Conservation (phyloP, 306 rosid species). For the Senna siamea region DNA sequence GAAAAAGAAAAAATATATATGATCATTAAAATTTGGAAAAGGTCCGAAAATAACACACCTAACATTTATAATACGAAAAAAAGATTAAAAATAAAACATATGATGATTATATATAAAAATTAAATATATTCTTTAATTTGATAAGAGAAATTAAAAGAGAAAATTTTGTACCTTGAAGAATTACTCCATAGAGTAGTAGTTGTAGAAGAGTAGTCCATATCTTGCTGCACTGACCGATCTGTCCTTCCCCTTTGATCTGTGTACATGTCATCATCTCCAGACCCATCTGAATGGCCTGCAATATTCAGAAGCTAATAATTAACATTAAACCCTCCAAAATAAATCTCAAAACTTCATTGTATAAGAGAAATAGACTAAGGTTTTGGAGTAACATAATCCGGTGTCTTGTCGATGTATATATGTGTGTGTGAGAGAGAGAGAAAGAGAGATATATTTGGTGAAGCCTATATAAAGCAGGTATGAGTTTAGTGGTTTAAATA, state of each 20-base stretch:
- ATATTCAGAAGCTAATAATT: neutral
- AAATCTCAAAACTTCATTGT: neutral
- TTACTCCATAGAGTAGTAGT: conserved; percentile 61
- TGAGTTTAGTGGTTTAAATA: conserved; percentile 25
- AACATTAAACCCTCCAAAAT: neutral
- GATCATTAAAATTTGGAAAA: too few relatives aligned
- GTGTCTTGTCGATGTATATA: neutral
- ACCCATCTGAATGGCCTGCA: conserved; percentile 85
- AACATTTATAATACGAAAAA: neutral
- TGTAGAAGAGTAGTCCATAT: conserved; percentile 49
- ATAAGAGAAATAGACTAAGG: neutral
- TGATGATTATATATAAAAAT: too few relatives aligned
- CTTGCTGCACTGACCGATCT: conserved; percentile 50
- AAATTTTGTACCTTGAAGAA: conserved; percentile 59
- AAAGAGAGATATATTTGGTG: too few relatives aligned
- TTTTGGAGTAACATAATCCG: conserved; percentile 15
- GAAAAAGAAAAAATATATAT: too few relatives aligned
- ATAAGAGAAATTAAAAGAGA: too few relatives aligned
- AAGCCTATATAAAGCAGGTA: conserved; percentile 6
- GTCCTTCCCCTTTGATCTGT: conserved; percentile 50
- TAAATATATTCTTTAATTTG: too few relatives aligned
- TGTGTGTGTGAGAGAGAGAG: conserved; percentile 4
- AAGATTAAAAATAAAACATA: too few relatives aligned
- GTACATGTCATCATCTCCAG: conserved; percentile 82
- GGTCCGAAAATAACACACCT: too few relatives aligned